Conservation (phyloP, 2,329 filamentous ascomycete genomes). For the Fusarium proliferatum region DNA sequence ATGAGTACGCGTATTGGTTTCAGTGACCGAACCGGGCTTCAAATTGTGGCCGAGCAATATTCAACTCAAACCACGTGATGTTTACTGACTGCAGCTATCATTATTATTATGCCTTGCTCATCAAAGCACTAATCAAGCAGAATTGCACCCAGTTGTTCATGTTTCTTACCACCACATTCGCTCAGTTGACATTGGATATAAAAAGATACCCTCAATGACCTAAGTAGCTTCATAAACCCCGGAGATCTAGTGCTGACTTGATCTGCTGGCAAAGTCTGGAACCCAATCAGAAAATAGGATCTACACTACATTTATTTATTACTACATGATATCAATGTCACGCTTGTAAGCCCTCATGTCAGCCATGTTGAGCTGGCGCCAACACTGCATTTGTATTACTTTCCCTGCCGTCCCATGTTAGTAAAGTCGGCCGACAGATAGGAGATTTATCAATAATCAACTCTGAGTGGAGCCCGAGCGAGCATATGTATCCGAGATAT, state of each 20-base stretch:
- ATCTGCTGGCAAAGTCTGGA: not conserved
- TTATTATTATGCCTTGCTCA: not conserved
- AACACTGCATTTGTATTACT: not conserved
- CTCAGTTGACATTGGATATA: not conserved
- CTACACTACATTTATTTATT: not conserved
- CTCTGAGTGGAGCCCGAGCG: not conserved
- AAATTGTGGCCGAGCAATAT: not conserved
- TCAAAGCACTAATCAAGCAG: not conserved
- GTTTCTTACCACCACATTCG: constrained; percentile 1
- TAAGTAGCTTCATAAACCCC: not conserved
- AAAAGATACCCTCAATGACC: not conserved
- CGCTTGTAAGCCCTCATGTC: not conserved
- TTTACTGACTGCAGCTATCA: not conserved
- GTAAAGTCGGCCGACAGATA: not conserved
- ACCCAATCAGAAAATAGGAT: not conserved
- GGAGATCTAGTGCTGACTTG: constrained; percentile 12
- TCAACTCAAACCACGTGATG: not conserved
- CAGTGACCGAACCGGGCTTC: constrained; percentile 1
- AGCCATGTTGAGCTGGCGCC: not conserved
- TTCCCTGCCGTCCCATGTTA: not conserved
- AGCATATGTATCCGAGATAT: not conserved
- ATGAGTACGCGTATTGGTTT: constrained; percentile 26
- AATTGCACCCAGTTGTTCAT: not conserved
- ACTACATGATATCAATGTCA: not conserved
- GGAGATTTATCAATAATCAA: not conserved